Evolutionary conservation across 352 stramenopile genomes (phyloP).

Genomic region (Globisporangium uncinulatum): DNA sequence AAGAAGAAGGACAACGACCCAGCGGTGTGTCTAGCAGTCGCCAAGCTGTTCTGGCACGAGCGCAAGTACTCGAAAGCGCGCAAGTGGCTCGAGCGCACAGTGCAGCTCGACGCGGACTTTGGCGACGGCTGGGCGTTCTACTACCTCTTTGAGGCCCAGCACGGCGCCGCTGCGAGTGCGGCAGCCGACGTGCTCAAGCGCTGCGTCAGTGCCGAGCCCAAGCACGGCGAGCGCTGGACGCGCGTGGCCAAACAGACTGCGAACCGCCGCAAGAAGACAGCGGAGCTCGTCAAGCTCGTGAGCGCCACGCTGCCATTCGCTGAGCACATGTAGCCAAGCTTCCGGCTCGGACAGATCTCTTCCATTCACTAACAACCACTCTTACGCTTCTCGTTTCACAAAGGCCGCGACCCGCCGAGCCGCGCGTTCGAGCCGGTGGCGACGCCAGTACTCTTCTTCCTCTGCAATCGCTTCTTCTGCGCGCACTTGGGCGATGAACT

Average conservation of each 20-base stretch:
- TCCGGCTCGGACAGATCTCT: neutral
- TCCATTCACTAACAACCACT: neutral
- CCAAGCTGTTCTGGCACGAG: conserved; percentile 95
- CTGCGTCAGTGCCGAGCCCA: conserved; percentile 90
- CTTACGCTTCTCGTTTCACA: conserved; percentile 50
- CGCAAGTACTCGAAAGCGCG: conserved; percentile 94
- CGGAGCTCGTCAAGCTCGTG: conserved; percentile 74
- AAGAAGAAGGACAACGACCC: conserved; percentile 98
- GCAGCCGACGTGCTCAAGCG: conserved; percentile 82
- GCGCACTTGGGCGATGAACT: conserved; percentile 91
- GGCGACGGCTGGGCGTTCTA: conserved; percentile 97
- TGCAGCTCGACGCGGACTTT: conserved; percentile 93
- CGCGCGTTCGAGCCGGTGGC: conserved; percentile 46
- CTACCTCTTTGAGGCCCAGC: conserved; percentile 96
- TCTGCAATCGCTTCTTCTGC: conserved; percentile 88
- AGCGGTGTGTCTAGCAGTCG: conserved; percentile 95
- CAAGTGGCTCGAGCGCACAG: conserved; percentile 97
- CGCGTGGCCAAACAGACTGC: conserved; percentile 89
- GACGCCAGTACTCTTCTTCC: conserved; percentile 74
- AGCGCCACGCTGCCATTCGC: conserved; percentile 71
- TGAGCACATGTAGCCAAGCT: conserved; percentile 24
- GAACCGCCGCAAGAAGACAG: conserved; percentile 80
- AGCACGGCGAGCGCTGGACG: conserved; percentile 95
- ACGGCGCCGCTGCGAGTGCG: conserved; percentile 69
- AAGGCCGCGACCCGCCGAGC: conserved; percentile 49